phyloP scores from a whole-genome alignment of 139 green algal species.

The Marvania coccoides region DNA sequence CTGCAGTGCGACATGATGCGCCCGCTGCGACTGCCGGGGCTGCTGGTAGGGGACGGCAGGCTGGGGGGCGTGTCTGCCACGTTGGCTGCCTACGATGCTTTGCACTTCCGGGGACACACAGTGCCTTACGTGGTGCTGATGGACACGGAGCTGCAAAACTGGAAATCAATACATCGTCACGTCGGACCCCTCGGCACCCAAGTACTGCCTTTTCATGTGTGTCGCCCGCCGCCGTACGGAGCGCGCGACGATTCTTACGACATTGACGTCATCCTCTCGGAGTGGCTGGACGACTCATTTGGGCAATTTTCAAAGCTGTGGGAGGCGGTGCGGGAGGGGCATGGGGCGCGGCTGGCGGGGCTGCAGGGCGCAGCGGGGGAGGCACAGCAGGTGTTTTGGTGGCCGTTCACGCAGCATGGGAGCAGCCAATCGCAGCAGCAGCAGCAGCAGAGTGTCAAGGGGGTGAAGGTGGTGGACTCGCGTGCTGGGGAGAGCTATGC shows the following conservation, averaged over 20 bases:
- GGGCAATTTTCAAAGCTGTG: slow-evolving; percentile 48
- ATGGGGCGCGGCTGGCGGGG: slow-evolving; percentile 34
- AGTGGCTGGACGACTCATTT: slow-evolving; percentile 50
- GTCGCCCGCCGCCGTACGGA: not conserved
- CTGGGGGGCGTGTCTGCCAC: slow-evolving; percentile 92
- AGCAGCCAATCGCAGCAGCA: not conserved
- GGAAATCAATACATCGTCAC: slow-evolving; percentile 13
- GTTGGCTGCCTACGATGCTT: slow-evolving; percentile 68
- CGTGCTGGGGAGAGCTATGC: slow-evolving; percentile 73
- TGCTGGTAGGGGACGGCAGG: slow-evolving; percentile 83
- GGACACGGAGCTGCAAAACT: slow-evolving; percentile 34
- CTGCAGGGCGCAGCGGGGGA: slow-evolving; percentile 22
- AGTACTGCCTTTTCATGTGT: slow-evolving; percentile 5
- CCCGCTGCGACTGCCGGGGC: slow-evolving; percentile 64
- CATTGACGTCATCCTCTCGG: slow-evolving; percentile 40
- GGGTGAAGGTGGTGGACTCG: slow-evolving; percentile 79
- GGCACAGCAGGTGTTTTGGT: slow-evolving; percentile 68
- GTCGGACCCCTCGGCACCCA: not conserved
- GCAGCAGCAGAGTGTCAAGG: not conserved
- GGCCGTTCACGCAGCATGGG: slow-evolving; percentile 95
- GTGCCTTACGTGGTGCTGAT: slow-evolving; percentile 58
- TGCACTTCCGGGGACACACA: slow-evolving; percentile 62
- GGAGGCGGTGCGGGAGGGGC: slow-evolving; percentile 19
- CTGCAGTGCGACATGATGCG: slow-evolving; percentile 76
- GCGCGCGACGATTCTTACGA: not conserved